phyloP scores from a whole-genome alignment of 2,329 filamentous ascomycete genomes.

The Clonostachys chloroleuca region DNA sequence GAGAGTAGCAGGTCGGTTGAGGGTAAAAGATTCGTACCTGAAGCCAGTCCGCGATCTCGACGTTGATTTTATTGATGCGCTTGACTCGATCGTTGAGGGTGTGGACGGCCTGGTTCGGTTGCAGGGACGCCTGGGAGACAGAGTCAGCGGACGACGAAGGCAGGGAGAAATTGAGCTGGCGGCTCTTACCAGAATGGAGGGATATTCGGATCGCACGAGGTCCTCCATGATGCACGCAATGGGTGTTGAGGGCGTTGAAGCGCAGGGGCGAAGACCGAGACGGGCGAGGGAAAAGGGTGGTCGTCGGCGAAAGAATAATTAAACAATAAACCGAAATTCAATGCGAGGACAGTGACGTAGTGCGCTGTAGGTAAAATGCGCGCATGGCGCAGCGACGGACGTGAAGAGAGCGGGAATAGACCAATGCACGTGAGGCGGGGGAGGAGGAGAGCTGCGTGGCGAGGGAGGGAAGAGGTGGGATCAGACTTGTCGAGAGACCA shows the following conservation, averaged over 20 bases:
- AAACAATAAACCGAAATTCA: not conserved
- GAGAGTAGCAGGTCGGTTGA: not conserved
- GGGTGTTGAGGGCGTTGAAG: not conserved
- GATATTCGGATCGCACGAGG: constrained; percentile 85
- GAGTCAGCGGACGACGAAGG: not conserved
- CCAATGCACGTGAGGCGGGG: not conserved
- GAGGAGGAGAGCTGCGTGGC: not conserved
- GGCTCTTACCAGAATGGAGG: constrained; percentile 79
- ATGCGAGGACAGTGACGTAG: not conserved
- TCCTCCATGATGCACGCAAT: constrained; percentile 55
- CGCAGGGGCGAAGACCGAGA: too few species aligned
- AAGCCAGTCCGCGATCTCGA: constrained; percentile 93
- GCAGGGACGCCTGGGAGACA: constrained; percentile 63
- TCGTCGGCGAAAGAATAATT: not conserved
- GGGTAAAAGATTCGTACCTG: constrained; percentile 56
- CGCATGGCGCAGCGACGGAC: constrained; percentile 3
- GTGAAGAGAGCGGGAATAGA: not conserved
- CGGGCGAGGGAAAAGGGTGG: not conserved
- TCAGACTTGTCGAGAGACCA: not conserved
- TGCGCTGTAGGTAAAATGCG: not conserved
- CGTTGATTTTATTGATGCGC: constrained; percentile 80
- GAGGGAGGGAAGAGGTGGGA: not conserved
- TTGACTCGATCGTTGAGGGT: constrained; percentile 84
- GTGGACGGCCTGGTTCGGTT: constrained; percentile 75
- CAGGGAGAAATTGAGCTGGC: not conserved